Evolutionary conservation across 805 yeast genomes (phyloP), one percentile per base, ranked within the genome.

Genomic region (Lachancea meyersii): DNA sequence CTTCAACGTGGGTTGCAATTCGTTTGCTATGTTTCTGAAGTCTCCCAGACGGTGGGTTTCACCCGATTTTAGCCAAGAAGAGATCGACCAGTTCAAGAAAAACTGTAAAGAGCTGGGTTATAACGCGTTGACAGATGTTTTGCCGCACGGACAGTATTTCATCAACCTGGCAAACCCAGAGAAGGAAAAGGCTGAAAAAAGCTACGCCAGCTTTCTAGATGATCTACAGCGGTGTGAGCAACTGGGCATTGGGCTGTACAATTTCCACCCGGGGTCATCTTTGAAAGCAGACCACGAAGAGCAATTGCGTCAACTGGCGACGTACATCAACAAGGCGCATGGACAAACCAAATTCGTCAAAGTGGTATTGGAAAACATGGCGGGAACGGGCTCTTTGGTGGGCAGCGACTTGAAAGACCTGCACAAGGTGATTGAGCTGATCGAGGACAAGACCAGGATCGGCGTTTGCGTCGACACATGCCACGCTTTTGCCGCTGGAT

Each of bases 391-490:
- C 2, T 82, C 85, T 48, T 73, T 91, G 47, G 82, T 93, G 32
- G 98, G 97, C 1, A 81, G 91, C 3, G 70, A 75, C 32, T 65
- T 91, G 22, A 78, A 83, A 49, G 97, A 93, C 56, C 69, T 93
- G 37, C 69, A 73, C 22, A 75, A 73, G 18, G 89, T 93, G 13
- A 86, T 93, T 34, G 82, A 76, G 28, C 57, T 78, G 70, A 76
- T 93, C n/a, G 83, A 87, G 1, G 76, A 88, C 56, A 89, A 89
- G 61, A 58, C 65, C 1, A 72, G 98, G 44, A 81, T 93, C n/a
- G 97, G 98, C 3, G 95, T 93, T 1, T 93, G 98, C 60, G 73
- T 93, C 13, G 98, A 93, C 61, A 93, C 97, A 0, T 93, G 98
- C 60, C 98, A 93, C 63, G 72, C 96, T 0, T 88, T 86, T 69